Base-by-base conservation (phyloP, 805 yeast genomes). In the Ogataea naganishii region DNA sequence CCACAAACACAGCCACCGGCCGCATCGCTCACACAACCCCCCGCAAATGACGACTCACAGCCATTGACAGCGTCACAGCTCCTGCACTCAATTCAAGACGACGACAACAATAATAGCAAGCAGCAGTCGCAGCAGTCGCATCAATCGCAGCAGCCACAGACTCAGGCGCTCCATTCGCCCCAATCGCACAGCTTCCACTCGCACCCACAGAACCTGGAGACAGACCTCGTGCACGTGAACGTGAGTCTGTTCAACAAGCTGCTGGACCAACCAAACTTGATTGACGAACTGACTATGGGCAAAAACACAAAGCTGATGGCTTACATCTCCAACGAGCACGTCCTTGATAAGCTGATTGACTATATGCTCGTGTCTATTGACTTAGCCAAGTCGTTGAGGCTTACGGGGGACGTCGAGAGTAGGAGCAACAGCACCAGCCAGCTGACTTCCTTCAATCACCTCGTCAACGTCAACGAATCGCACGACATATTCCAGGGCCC, bases 201-300 rank as follows among this genome's bases (percentile, higher is more conserved):
- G 21, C 13, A 26, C 10, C 8, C 19, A 19, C 11, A 18, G 22
- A 14, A 18, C 7, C 27, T n/a, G 9, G 6, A 15, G 9, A 27
- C 30, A 5, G 9, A 17, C 14, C 9, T 17, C 26, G 14, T n/a
- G n/a, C 24, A 21, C 9, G 32, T 52, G 30, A 53, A 51, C 32
- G 35, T 51, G 4, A 29, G 38, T 4, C 31, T 58, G 2, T 47
- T 56, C 33, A 56, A 58, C 34, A 52, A 47, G 29, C 36, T 58
- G 21, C 27, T 58, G 17, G 61, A 55, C 35, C 62, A 57, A 33
- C 58, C 55, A 14, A 56, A 54, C 35, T 40, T 58, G 22, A 33
- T 55, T 10, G 58, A 56, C 27, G 63, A 58, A 35, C 44, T 58
- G 11, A 56, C 49, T 24, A 35, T 49, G 23, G 46, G 58, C 11